Conservation (phyloP, 805 yeast genomes). For the Nakazawaea holstii region DNA sequence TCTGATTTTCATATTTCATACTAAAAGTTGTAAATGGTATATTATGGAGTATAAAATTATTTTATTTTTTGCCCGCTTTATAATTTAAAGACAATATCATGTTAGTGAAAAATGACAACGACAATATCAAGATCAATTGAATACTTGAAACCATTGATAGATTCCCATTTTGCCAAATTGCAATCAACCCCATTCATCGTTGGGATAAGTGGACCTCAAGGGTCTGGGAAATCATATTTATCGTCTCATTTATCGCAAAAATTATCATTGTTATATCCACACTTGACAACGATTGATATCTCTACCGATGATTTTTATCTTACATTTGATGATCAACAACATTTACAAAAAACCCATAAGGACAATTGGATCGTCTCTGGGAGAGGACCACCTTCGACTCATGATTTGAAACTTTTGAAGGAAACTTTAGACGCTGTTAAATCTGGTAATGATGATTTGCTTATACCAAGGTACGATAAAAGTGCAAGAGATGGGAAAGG, state of each 20-base stretch:
- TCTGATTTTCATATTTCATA: too few species aligned
- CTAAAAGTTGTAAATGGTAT: not conserved
- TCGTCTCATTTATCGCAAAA: constrained; percentile 34
- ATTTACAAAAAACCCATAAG: constrained; percentile 32
- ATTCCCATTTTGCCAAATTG: constrained; percentile 11
- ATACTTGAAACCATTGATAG: constrained; percentile 25
- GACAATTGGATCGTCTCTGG: constrained; percentile 58
- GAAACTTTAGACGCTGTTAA: constrained; percentile 28
- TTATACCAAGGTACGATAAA: constrained; percentile 75
- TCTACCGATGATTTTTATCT: constrained; percentile 88
- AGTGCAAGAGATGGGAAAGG: constrained; percentile 69
- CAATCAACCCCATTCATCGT: constrained; percentile 33
- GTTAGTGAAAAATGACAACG: constrained; percentile 14
- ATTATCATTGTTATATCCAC: constrained; percentile 30
- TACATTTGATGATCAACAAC: constrained; percentile 54
- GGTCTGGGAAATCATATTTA: constrained; percentile 68
- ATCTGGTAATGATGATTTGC: constrained; percentile 22
- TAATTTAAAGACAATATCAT: not conserved
- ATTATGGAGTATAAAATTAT: too few species aligned
- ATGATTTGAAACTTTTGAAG: constrained; percentile 52
- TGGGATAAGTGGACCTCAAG: constrained; percentile 72
- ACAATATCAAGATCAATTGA: constrained; percentile 16
- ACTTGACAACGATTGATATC: constrained; percentile 36
- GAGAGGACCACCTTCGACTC: constrained; percentile 93
- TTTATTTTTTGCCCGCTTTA: too few species aligned